A percentile compares a stretch with the other conserved stretches of the same genome.
Conservation (phyloP, 2,329 filamentous ascomycete species). For the Thermoascus crustaceus region DNA sequence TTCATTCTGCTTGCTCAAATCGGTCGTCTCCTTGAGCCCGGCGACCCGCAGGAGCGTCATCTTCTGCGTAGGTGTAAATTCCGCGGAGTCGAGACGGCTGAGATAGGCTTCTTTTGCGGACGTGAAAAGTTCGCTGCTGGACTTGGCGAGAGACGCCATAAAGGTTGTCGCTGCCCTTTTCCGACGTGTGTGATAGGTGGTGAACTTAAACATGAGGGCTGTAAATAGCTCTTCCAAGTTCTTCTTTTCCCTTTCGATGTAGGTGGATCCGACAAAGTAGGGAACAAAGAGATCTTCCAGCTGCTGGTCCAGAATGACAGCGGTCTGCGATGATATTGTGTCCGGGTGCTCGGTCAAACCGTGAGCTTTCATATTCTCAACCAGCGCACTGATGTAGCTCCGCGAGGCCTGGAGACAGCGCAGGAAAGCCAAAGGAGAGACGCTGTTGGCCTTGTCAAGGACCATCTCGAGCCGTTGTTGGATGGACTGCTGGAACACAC, state of each 20-base stretch:
- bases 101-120: conserved; percentile 88
- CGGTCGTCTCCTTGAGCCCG: conserved; percentile 62
- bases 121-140: conserved; percentile 78
- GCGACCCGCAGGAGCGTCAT: conserved; percentile 84
- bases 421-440: conserved; percentile 86
- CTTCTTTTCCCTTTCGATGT: conserved; percentile 57
- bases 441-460: conserved; percentile 82
- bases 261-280: conserved; percentile 57
- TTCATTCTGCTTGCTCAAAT: conserved; percentile 64
- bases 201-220: conserved; percentile 91
- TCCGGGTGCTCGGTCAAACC: conserved; percentile 94
- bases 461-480: conserved; percentile 95
- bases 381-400: conserved; percentile 75
- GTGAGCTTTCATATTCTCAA: conserved; percentile 90
- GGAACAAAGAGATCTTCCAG: conserved; percentile 59
- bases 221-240: conserved; percentile 76
- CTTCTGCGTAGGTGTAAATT: conserved; percentile 80
- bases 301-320: conserved; percentile 60
- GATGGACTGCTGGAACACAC: conserved; percentile 95
- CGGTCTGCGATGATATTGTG: conserved; percentile 75
- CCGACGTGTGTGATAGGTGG: conserved; percentile 71
- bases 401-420: conserved; percentile 84
- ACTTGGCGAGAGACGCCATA: conserved; percentile 83
- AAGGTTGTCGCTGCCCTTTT: conserved; percentile 88
- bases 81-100: conserved; percentile 77